phyloP scores from a whole-genome alignment of 2,329 filamentous ascomycete species.

The Colletotrichum somersetense region DNA sequence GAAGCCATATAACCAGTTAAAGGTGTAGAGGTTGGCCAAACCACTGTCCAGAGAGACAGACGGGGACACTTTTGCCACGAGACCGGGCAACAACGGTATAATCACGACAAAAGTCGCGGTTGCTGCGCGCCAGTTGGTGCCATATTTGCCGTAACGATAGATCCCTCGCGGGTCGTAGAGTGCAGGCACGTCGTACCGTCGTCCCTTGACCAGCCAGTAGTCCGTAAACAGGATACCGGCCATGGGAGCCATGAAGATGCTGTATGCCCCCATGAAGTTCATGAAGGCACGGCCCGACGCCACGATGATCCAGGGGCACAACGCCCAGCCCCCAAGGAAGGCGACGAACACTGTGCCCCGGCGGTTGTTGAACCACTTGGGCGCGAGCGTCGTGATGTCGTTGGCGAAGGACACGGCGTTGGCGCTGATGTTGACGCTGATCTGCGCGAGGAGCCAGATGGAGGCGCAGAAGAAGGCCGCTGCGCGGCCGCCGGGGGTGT shows the following conservation, averaged over 20 bases:
- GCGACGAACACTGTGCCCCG: conserved; percentile 49
- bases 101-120: conserved; percentile 47
- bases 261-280: conserved; percentile 50
- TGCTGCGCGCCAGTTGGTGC: conserved; percentile 52
- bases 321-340: conserved; percentile 51
- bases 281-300: conserved; percentile 48
- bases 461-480: conserved; percentile 50
- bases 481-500: conserved; percentile 47
- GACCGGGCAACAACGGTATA: conserved; percentile 45
- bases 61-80: conserved; percentile 45
- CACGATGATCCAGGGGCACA: conserved; percentile 53
- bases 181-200: conserved; percentile 55
- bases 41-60: conserved; percentile 45
- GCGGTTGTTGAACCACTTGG: conserved; percentile 50
- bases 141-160: conserved; percentile 52
- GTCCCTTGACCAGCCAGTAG: conserved; percentile 54
- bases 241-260: conserved; percentile 56
- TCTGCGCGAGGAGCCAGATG: conserved; percentile 56
- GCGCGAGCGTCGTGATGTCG: conserved; percentile 49
- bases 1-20: conserved; percentile 50
- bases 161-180: conserved; percentile 57
- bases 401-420: conserved; percentile 49
- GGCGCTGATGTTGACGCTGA: conserved; percentile 48
- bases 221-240: conserved; percentile 57
- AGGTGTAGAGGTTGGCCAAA: conserved; percentile 46